A percentile compares a stretch with the other conserved stretches of the same genome.
phyloP scores from a whole-genome alignment of 257 asterid genomes.

The Thymus quinquecostatus region DNA sequence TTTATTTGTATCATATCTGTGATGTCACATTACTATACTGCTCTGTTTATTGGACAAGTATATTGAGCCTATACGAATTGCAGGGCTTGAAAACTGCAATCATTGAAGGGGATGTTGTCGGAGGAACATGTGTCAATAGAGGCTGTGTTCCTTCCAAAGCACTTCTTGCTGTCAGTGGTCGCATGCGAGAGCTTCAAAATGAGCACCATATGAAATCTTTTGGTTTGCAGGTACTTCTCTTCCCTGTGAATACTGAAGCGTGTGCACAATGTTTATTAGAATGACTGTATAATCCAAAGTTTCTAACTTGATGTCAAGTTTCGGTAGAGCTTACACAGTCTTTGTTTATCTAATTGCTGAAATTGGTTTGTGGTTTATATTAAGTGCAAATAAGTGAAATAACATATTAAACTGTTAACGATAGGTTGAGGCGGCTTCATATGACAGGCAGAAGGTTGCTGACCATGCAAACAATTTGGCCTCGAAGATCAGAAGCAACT shows the following conservation, averaged over 20 bases:
- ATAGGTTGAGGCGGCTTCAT: constrained; percentile 91
- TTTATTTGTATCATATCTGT: constrained; percentile 8
- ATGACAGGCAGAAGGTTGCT: constrained; percentile 91
- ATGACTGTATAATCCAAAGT: not conserved
- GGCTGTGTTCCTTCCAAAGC: constrained; percentile 95
- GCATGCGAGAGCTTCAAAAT: constrained; percentile 89
- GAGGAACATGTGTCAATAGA: constrained; percentile 93
- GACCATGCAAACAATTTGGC: constrained; percentile 95
- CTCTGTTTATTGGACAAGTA: constrained; percentile 21
- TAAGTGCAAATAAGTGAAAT: not conserved
- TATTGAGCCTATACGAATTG: constrained; percentile 22
- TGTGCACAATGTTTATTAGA: constrained; percentile 10
- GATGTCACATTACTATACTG: constrained; percentile 5
- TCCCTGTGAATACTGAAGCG: constrained; percentile 14
- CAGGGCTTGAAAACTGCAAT: constrained; percentile 95
- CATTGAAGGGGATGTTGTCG: constrained; percentile 83
- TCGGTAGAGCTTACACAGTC: not conserved
- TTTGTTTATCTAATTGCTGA: constrained; percentile 19
- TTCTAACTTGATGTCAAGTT: constrained; percentile 8
- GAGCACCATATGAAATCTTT: constrained; percentile 86
- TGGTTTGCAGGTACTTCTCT: constrained; percentile 73
- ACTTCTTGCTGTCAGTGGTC: constrained; percentile 88
- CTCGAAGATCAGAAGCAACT: constrained; percentile 77
- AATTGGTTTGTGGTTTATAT: constrained; percentile 1
- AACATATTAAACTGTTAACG: constrained; percentile 13